Base-by-base conservation (phyloP, 2,329 filamentous ascomycete species). In the Huntiella bhutanensis region DNA sequence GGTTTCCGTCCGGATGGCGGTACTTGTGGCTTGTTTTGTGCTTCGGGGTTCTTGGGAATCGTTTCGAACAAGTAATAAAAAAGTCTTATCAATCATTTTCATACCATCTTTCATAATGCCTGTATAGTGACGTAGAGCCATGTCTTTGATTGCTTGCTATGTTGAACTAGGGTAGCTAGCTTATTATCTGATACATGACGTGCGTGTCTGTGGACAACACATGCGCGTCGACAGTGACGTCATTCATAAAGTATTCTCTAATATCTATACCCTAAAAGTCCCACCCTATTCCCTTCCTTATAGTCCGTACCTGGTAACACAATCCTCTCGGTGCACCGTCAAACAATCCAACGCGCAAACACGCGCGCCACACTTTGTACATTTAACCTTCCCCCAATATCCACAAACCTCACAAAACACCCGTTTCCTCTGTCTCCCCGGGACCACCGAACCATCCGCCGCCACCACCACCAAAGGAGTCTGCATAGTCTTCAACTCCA, bases 301-400 rank as follows among this genome's bases (percentile, higher is more conserved):
- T 13, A 65, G 41, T 10, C 75, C 75, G 55, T 79, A 80, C 55
- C 77, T 66, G 49, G 75, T 71, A 51, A 83, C 70, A 54, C 77
- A 80, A 54, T 81, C 80, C 59, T 82, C 79, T 46, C 76, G 70
- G 59, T 88, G 82, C 51, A 71, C 67, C 55, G 76, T 75, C 54
- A 85, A 67, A 55, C 82, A 87, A 49, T 82, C 77, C 53, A 87
- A 60, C 35, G 80, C 81, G 58, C 82, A 88, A n/a, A 83, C 76
- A 54, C 78, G 69, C 40, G 72, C 73, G n/a, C 81, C 81, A 61
- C 82, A 88, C 64, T 81, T 83, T 59, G 78, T 71, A 62, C 82
- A 88, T 59, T 70, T 72, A 40, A 84, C 77, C 36, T 77, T 66
- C 2, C 82, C 82, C 82, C 82, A 87, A 60, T 86, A 87, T 11